Base-by-base conservation (phyloP, 179 eudicot species). In the Dionaea muscipula region DNA sequence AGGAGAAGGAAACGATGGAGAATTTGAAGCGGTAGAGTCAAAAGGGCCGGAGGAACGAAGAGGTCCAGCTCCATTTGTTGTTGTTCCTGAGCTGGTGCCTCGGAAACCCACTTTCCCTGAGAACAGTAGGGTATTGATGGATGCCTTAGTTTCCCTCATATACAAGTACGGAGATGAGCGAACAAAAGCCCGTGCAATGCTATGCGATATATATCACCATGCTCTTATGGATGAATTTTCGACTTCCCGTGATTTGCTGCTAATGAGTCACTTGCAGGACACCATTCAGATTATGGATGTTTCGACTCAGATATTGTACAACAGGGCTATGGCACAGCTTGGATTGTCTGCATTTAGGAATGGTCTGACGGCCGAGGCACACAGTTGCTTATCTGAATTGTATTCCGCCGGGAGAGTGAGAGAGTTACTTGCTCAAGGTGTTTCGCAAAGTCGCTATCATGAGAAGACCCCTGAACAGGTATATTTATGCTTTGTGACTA, bases 391-490 rank as follows among this genome's bases (percentile, higher is more conserved):
- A 51, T 72, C 95, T 61, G 97, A 89, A 58, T 59, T 86, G 6
- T 89, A 89, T 67, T 81, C 93, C 3, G 84, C 81, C 68, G 95
- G 97, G 4, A 86, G 94, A 66, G 97, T 89, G 60, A 83, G 81
- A 54, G 97, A 89, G 66, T 70, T 89, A 40, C 83, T 89, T 55
- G 97, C 95, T 1, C 97, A 89, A 66, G 97, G 95, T 54, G 79
- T 85, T 59, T 79, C 88, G 27, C 97, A 89, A 63, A 86, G 75
- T 68, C 80, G 97, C 19, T 89, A 79, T 59, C 97, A 89, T 66
- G 97, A 85, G 59, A 89, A 81, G 73, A 83, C 95, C 33, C 89
- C 95, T 52, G 97, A 83, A 68, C 95, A 86, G 89, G 97, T 86
- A 56, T n/a, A n/a, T n/a, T 24, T 28, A 3, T 43, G 2, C 7